Percentiles rank a stretch among this genome's conserved stretches.
phyloP scores from a whole-genome alignment of 176 grass and related monocot genomes.

The Paspalum vaginatum region DNA sequence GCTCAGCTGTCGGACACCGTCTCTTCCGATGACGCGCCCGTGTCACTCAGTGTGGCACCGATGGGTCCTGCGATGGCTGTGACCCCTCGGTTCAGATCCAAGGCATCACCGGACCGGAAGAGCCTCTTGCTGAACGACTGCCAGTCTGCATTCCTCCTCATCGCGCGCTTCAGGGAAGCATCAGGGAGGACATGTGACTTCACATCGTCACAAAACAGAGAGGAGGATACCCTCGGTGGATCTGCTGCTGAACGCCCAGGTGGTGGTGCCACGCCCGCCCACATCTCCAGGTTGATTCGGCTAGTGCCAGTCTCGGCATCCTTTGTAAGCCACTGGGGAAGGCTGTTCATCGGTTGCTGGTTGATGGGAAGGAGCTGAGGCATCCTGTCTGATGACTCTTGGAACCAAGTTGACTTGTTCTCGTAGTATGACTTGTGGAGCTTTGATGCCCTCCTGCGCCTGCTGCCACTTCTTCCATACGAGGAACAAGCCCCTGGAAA shows the following conservation, averaged over 20 bases:
- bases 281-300: slow-evolving; percentile 38
- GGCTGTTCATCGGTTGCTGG: slow-evolving; percentile 43
- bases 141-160: slow-evolving; percentile 49
- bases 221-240: slow-evolving; percentile 11
- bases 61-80: slow-evolving; percentile 25
- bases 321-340: slow-evolving; percentile 78
- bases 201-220: slow-evolving; percentile 23
- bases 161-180: slow-evolving; percentile 30
- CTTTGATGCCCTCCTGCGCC: slow-evolving; percentile 43
- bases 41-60: slow-evolving; percentile 38
- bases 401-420: slow-evolving; percentile 36
- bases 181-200: slow-evolving; percentile 45
- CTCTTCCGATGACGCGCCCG: slow-evolving; percentile 66
- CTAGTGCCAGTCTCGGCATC: slow-evolving; percentile 7
- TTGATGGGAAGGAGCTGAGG: slow-evolving; percentile 29
- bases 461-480: slow-evolving; percentile 24
- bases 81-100: slow-evolving; percentile 53
- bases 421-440: slow-evolving; percentile 48
- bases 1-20: slow-evolving; percentile 66
- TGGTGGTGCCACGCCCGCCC: slow-evolving; percentile 27
- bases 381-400: slow-evolving; percentile 33
- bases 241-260: slow-evolving; percentile 11
- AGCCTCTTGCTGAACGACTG: slow-evolving; percentile 40
- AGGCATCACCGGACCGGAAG: slow-evolving; percentile 25
- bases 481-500: slow-evolving; percentile 48